Percentiles rank a stretch among this genome's conserved stretches.
Evolutionary conservation across 352 stramenopile species (phyloP).

Genomic region (Globisporangium uncinulatum): DNA sequence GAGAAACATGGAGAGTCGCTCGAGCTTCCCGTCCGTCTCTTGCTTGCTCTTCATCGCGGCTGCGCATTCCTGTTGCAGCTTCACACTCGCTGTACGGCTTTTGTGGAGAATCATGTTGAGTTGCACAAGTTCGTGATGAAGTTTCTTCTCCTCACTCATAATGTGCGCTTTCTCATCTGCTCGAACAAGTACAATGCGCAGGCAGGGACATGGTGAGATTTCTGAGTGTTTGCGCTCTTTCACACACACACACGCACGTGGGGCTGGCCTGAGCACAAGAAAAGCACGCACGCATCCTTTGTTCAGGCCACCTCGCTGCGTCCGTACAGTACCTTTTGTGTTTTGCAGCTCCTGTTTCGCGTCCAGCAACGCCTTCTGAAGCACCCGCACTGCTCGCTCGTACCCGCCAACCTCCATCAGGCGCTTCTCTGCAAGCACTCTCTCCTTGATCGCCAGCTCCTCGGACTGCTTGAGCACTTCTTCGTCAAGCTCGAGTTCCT

Average conservation of each 20-base stretch:
- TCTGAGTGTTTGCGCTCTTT: too few species aligned
- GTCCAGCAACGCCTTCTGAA: slow-evolving; percentile 43
- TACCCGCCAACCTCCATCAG: slow-evolving; percentile 61
- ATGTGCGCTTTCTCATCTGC: slow-evolving; percentile 48
- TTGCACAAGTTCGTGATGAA: slow-evolving; percentile 40
- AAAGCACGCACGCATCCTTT: too few species aligned
- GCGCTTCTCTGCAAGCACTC: slow-evolving; percentile 47
- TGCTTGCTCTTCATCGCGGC: slow-evolving; percentile 37
- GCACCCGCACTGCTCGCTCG: slow-evolving; percentile 45
- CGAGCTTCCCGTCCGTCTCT: slow-evolving; percentile 47
- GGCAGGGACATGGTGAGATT: not conserved
- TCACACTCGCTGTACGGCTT: slow-evolving; percentile 27
- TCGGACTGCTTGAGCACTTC: slow-evolving; percentile 40
- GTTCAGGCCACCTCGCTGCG: too few species aligned
- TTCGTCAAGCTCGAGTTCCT: slow-evolving; percentile 61
- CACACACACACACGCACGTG: too few species aligned
- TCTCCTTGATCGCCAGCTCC: slow-evolving; percentile 40
- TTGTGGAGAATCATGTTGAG: slow-evolving; percentile 31
- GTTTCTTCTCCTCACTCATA: slow-evolving; percentile 43
- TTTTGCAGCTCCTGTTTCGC: slow-evolving; percentile 48
- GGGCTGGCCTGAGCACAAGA: too few species aligned
- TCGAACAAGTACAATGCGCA: not conserved
- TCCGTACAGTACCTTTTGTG: slow-evolving; percentile 30
- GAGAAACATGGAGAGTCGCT: slow-evolving; percentile 49
- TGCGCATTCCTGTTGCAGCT: slow-evolving; percentile 48